Base-by-base conservation (phyloP, 2,329 filamentous ascomycete species). In the Verticillium isaacii region DNA sequence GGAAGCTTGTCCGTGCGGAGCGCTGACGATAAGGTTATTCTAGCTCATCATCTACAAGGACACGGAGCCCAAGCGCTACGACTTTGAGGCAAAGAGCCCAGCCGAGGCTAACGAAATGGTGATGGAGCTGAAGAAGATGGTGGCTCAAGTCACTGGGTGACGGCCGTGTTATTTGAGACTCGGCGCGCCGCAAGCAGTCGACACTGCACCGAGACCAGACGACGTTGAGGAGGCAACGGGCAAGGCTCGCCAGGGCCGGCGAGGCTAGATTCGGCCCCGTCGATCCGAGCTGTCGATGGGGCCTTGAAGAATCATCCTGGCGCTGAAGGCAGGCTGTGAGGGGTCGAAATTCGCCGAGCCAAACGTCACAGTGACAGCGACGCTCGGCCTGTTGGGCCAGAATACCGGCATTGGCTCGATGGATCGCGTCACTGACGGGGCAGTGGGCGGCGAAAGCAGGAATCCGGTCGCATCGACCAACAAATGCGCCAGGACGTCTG, bases 31-130 rank as follows among this genome's bases (percentile, higher is more conserved):
- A 52, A 52, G 45, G 32, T 29, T 15, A 7, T 37, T 15, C 41
- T 37, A 88, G 85, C 77, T 89, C 29, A 80, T 92, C 60, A 89
- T 94, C 25, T 93, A 89, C 74, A 89, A 88, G 72, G 86, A 88
- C 57, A 85, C 87, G 1, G 91, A 93, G 76, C 89, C 84, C 64
- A 94, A 94, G 77, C 78, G 91, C 63, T 95, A 95, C 74, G 91
- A 95, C 66, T 95, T 95, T 72, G 91, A 94, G 75, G 87, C 90
- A n/a, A 85, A 84, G 66, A 89, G 80, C 66, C 80, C 83, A 12
- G 85, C 87, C 34, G 90, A 93, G 74, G 91, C 91, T 54, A 80
- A 84, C n/a, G 89, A 92, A 71, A 92, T 95, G 71, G 90, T 94
- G 32, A 82, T 79, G 62, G 90, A 93, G 77, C 85, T 95, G 64